Evolutionary conservation across 148 eudicot species (phyloP).

Genomic region (Euryodendron excelsum): DNA sequence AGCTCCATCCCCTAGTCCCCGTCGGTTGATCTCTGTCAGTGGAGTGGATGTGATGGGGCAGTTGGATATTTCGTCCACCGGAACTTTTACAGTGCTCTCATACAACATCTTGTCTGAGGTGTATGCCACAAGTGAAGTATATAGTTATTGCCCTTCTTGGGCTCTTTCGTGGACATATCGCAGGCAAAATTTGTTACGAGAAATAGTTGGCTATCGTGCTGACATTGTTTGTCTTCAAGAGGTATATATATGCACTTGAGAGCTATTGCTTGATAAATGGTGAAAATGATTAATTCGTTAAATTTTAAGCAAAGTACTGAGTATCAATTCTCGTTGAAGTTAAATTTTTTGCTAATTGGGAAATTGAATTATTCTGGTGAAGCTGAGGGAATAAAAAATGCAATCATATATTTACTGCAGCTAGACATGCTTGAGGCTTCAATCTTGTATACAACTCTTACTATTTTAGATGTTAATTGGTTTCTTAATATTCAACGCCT

Average conservation of each 20-base stretch:
- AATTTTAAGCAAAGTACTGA: neutral
- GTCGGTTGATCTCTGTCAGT: conserved; percentile 75
- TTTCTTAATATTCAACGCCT: neutral
- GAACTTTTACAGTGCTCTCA: conserved; percentile 89
- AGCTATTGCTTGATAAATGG: neutral
- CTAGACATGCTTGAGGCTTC: conserved; percentile 4
- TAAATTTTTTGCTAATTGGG: too few species aligned
- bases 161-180: conserved; percentile 98
- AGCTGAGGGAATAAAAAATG: too few species aligned
- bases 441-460: neutral
- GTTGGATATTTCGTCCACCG: conserved; percentile 61
- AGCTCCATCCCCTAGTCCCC: conserved; percentile 93
- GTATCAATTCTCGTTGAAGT: too few species aligned
- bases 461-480: neutral
- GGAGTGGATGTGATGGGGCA: conserved; percentile 67
- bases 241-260: conserved; percentile 37
- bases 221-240: conserved; percentile 99
- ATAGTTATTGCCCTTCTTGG: conserved; percentile 95
- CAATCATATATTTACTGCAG: too few species aligned
- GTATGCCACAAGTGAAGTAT: conserved; percentile 72
- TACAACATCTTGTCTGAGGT: conserved; percentile 89
- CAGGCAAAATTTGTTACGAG: conserved; percentile 88
- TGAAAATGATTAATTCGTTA: neutral
- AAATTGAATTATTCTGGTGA: too few species aligned
- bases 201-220: conserved; percentile 93